Percentiles rank a stretch among this genome's conserved stretches.
These are phyloP conservation scores for Acer saccharum DNA, from an alignment of 345 rosid species.

Conservation along the genomic window DNA sequence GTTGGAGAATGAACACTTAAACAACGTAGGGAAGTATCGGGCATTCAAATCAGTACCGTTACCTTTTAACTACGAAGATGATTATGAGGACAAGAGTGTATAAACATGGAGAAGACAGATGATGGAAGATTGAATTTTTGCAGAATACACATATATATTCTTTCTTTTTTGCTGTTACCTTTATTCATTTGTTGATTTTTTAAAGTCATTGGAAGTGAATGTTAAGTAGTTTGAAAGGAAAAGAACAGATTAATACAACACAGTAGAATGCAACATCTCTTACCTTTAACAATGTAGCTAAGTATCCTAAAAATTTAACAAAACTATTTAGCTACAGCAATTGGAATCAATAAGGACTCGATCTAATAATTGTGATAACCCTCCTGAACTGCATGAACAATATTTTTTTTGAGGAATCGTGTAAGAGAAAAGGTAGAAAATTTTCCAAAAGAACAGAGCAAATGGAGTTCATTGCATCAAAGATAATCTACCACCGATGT, in stretches of 20 bases:
- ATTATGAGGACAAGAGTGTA: slow-evolving; percentile 13
- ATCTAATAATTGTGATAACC: no score
- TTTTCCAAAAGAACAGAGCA: no score
- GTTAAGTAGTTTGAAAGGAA: background rate
- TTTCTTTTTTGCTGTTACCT: background rate
- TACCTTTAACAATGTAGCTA: background rate
- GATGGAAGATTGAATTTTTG: background rate
- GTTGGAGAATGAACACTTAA: slow-evolving; percentile 89
- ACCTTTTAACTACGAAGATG: slow-evolving; percentile 53
- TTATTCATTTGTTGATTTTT: background rate
- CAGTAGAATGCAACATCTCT: background rate
- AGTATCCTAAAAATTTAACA: background rate
- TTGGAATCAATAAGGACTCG: no score
- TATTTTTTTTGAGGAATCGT: no score
- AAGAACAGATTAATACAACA: background rate
- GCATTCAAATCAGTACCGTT: slow-evolving; percentile 83
- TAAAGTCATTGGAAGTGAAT: background rate
- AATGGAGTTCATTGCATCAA: no score
- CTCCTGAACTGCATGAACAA: no score
- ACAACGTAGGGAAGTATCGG: slow-evolving; percentile 76
- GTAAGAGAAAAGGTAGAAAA: no score
- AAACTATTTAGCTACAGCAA: background rate
- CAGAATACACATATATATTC: background rate
- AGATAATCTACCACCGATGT: no score
- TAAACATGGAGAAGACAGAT: slow-evolving; percentile 2